Evolutionary conservation across 2,329 filamentous ascomycete species (phyloP).

Genomic region (Pseudonectria foliicola): DNA sequence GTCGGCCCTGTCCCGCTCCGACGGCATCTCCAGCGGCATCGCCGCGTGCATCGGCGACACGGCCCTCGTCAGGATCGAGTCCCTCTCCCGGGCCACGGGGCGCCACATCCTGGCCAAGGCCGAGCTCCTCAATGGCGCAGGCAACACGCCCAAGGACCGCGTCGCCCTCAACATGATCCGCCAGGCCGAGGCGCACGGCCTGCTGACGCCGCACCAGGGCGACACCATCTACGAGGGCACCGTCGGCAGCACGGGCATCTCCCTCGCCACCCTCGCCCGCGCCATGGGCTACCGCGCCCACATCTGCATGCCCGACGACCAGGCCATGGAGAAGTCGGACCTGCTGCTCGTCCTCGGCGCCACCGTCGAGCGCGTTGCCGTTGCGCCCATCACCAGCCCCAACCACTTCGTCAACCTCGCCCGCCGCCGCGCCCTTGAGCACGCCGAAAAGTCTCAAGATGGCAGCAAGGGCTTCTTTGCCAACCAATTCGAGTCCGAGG

Average conservation of each 20-base stretch:
- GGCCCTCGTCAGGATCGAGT: conserved; percentile 77
- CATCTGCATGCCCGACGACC: conserved; percentile 96
- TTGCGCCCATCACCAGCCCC: conserved; percentile 88
- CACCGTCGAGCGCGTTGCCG: conserved; percentile 81
- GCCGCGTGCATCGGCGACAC: conserved; percentile 92
- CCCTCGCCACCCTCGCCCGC: conserved; percentile 78
- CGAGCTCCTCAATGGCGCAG: conserved; percentile 93
- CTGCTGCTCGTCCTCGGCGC: conserved; percentile 85
- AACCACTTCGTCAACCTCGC: conserved; percentile 94
- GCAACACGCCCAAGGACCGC: conserved; percentile 88
- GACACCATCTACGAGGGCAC: conserved; percentile 98
- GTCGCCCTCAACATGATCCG: conserved; percentile 88
- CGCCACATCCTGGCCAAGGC: conserved; percentile 89
- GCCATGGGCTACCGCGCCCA: conserved; percentile 86
- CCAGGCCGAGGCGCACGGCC: conserved; percentile 68
- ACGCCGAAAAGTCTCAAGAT: conserved; percentile 51
- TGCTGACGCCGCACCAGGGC: conserved; percentile 70
- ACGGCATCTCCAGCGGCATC: conserved; percentile 62
- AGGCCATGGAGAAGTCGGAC: conserved; percentile 80
- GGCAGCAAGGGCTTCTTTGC: conserved; percentile 82
- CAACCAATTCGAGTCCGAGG: conserved; percentile 88
- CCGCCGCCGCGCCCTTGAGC: conserved; percentile 64
- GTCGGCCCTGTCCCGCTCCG: conserved; percentile 14
- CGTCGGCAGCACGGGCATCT: conserved; percentile 93
- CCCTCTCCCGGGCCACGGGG: conserved; percentile 77